phyloP scores from a whole-genome alignment of 1,284 basidiomycete species.

The Albatrellus sp. region DNA sequence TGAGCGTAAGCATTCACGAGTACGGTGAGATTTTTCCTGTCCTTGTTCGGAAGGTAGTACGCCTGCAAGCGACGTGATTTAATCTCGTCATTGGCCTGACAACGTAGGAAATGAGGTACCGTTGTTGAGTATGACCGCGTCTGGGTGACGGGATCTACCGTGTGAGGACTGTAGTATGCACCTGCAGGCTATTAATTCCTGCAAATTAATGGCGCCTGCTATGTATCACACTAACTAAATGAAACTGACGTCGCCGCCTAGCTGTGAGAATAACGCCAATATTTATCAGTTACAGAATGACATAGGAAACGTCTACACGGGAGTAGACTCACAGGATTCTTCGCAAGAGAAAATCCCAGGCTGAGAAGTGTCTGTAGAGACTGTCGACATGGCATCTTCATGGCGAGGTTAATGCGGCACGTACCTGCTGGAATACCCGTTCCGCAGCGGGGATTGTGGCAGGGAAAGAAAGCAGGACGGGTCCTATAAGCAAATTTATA shows the following conservation, averaged over 20 bases:
- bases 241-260: background rate
- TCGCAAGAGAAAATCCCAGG: background rate
- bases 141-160: slow-evolving; percentile 11
- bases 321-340: background rate
- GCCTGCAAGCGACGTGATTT: background rate
- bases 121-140: slow-evolving; percentile 11
- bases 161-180: slow-evolving; percentile 6
- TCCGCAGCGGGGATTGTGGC: slow-evolving; percentile 3
- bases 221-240: background rate
- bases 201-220: background rate
- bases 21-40: slow-evolving; percentile 12
- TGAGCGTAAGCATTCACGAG: slow-evolving; percentile 11
- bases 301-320: background rate
- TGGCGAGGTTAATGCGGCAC: background rate
- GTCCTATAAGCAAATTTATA: background rate
- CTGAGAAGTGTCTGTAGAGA: background rate
- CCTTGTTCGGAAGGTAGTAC: slow-evolving; percentile 1
- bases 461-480: slow-evolving; percentile 1
- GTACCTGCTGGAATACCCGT: slow-evolving; percentile 3
- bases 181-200: slow-evolving; percentile 9
- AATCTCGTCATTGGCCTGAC: background rate
- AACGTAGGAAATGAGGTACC: slow-evolving; percentile 4
- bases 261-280: background rate
- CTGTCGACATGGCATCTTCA: background rate
- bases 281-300: background rate